These are phyloP conservation scores for Ascochyta lentis DNA, from an alignment of 2,329 filamentous ascomycete genomes.

Conservation along the genomic window DNA sequence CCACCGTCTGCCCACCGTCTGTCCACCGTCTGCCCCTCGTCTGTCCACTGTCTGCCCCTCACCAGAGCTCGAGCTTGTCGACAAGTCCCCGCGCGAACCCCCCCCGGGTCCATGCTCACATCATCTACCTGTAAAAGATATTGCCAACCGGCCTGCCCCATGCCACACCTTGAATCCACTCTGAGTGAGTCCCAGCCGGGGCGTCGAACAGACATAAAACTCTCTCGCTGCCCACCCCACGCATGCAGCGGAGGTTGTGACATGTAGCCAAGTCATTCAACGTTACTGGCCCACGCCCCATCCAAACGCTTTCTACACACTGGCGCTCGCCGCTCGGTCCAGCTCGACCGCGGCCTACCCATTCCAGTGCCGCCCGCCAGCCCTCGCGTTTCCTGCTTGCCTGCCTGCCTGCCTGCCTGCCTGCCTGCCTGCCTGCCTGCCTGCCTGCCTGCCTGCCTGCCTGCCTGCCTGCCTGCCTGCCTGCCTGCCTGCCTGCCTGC, in stretches of 20 bases:
- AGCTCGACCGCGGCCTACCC: slow-evolving; percentile 13
- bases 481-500: too few species aligned
- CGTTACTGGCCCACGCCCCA: slow-evolving; percentile 20
- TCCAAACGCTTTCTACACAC: slow-evolving; percentile 24
- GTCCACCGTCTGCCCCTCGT: not conserved
- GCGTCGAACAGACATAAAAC: slow-evolving; percentile 30
- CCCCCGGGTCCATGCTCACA: slow-evolving; percentile 13
- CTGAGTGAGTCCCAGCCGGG: slow-evolving; percentile 9
- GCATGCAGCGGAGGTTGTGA: slow-evolving; percentile 18
- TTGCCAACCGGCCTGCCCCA: slow-evolving; percentile 26
- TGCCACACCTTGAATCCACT: slow-evolving; percentile 1
- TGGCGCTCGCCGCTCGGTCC: slow-evolving; percentile 15
- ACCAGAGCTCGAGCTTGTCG: slow-evolving; percentile 11
- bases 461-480: not conserved
- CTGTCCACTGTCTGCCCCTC: slow-evolving; percentile 16
- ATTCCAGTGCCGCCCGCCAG: not conserved
- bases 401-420: not conserved
- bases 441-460: not conserved
- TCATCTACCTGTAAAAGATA: slow-evolving; percentile 25
- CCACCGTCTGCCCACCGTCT: not conserved
- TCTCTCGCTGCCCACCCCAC: slow-evolving; percentile 30
- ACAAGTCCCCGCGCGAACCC: slow-evolving; percentile 18
- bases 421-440: too few species aligned
- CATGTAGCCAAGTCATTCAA: slow-evolving; percentile 21
- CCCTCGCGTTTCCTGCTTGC: slow-evolving; percentile 1